Evolutionary conservation across 139 green algal species (phyloP).

Genomic region (Dunaliella primolecta): DNA sequence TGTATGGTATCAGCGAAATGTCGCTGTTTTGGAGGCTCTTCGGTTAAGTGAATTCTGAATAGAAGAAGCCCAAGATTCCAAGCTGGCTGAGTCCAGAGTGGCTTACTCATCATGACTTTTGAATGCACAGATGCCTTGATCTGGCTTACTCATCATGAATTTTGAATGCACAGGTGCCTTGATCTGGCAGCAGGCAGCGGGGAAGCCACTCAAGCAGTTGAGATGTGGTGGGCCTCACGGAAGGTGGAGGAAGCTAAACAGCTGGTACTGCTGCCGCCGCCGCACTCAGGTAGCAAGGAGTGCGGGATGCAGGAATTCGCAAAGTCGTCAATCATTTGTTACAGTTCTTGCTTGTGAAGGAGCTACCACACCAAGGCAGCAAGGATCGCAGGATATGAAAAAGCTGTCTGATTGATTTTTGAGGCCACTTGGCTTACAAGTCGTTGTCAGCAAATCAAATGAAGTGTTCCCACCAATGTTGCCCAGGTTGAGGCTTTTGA

Average conservation of each 20-base stretch:
- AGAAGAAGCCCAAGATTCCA: no score
- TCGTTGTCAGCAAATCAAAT: no score
- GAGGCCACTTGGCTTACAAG: no score
- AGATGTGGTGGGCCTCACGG: constrained; percentile 15
- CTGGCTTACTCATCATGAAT: no score
- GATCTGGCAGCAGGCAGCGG: constrained; percentile 29
- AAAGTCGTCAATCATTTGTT: background rate
- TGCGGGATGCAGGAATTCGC: background rate
- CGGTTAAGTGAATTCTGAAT: no score
- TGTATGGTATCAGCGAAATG: no score
- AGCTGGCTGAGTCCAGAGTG: no score
- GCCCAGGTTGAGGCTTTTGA: no score
- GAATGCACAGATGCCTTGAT: no score
- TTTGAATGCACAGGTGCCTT: constrained; percentile 3
- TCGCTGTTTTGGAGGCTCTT: no score
- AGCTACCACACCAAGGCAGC: constrained; percentile 2
- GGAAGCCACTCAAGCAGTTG: constrained; percentile 25
- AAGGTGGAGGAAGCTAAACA: background rate
- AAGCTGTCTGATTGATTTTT: background rate
- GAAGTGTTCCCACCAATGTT: no score
- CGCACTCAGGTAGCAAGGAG: background rate
- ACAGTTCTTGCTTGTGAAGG: background rate
- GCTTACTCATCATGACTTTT: no score
- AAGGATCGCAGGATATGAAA: background rate
- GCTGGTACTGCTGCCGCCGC: background rate